Conservation (phyloP, 2,329 filamentous ascomycete genomes). For the Aspergillus texensis region DNA sequence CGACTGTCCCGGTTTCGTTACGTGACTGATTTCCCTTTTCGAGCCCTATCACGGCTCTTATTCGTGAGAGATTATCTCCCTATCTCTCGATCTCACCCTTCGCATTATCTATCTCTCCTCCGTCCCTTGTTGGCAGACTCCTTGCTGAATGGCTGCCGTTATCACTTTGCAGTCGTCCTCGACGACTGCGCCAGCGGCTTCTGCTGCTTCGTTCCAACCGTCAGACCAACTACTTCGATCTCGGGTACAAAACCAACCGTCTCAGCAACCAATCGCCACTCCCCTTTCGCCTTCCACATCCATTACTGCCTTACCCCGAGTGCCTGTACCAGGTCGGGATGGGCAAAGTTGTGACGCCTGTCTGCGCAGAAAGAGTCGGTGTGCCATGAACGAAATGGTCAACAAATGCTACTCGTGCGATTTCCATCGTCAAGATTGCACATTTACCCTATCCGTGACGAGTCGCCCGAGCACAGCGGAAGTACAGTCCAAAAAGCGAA, state of each 20-base stretch:
- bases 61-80: slow-evolving; percentile 11
- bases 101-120: not conserved
- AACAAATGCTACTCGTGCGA: slow-evolving; percentile 50
- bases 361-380: slow-evolving; percentile 45
- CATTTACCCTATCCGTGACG: slow-evolving; percentile 37
- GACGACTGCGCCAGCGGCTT: slow-evolving; percentile 29
- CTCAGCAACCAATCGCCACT: slow-evolving; percentile 25
- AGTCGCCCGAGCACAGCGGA: slow-evolving; percentile 24
- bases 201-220: slow-evolving; percentile 28
- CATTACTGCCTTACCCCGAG: slow-evolving; percentile 30
- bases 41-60: slow-evolving; percentile 9
- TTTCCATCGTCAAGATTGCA: slow-evolving; percentile 49
- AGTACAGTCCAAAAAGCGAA: slow-evolving; percentile 41
- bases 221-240: slow-evolving; percentile 29
- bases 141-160: slow-evolving; percentile 39
- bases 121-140: not conserved
- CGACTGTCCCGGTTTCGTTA: slow-evolving; percentile 18
- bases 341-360: slow-evolving; percentile 47
- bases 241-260: slow-evolving; percentile 24
- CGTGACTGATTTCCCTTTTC: slow-evolving; percentile 19
- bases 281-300: slow-evolving; percentile 21
- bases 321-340: slow-evolving; percentile 35
- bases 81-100: slow-evolving; percentile 8
- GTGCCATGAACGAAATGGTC: slow-evolving; percentile 47
- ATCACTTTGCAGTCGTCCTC: slow-evolving; percentile 45